phyloP scores from a whole-genome alignment of 2,329 filamentous ascomycete species.

The Arthrobotrys conoides region DNA sequence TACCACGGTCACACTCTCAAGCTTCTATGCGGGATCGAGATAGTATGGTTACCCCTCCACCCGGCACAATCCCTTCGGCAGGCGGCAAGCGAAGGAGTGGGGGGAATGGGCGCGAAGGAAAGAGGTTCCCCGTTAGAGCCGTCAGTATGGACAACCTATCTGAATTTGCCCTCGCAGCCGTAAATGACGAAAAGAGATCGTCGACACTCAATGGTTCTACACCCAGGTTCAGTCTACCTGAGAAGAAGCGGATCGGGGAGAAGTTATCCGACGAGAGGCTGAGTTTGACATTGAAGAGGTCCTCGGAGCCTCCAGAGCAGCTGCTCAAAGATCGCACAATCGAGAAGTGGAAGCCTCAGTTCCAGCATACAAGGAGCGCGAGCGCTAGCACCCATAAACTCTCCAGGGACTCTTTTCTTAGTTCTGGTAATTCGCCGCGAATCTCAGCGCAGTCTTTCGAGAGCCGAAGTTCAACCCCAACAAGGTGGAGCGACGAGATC shows the following conservation, averaged over 20 bases:
- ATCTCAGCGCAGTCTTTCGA: conserved; percentile 57
- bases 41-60: conserved; percentile 50
- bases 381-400: conserved; percentile 40
- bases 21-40: conserved; percentile 54
- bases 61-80: conserved; percentile 17
- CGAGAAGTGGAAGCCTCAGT: conserved; percentile 56
- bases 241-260: conserved; percentile 45
- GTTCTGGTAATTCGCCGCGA: conserved; percentile 46
- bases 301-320: conserved; percentile 43
- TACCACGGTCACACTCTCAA: conserved; percentile 49
- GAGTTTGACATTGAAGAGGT: conserved; percentile 32
- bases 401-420: conserved; percentile 48
- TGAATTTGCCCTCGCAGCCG: conserved; percentile 26
- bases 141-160: conserved; percentile 59
- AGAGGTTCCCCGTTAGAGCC: conserved; percentile 57
- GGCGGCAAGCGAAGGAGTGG: conserved; percentile 48
- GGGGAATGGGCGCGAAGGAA: conserved; percentile 55
- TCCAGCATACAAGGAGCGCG: conserved; percentile 47
- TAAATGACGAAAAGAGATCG: conserved; percentile 31
- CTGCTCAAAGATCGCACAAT: conserved; percentile 36
- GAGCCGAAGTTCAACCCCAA: conserved; percentile 56
- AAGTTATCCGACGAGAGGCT: conserved; percentile 40
- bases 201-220: conserved; percentile 1
- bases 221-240: conserved; percentile 28
- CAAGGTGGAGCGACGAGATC: conserved; percentile 58